Evolutionary conservation across 768 basidiomycete species (phyloP).

Genomic region (Psilocybe subaeruginosa): DNA sequence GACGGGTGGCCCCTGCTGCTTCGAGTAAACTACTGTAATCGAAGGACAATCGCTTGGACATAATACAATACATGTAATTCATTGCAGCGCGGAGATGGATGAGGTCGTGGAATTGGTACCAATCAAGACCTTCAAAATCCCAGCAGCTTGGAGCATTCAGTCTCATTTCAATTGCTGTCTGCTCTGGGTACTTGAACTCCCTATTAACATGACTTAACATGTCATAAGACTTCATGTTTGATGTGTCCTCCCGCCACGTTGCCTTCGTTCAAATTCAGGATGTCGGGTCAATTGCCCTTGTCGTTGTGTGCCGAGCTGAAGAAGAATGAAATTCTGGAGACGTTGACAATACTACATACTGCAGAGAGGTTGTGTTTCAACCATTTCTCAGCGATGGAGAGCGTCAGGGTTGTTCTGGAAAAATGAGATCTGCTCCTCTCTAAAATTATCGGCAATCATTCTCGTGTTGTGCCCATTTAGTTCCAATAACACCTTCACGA

Average conservation of each 20-base stretch:
- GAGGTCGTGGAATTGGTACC: too few relatives aligned
- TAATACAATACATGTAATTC: background rate
- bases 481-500: background rate
- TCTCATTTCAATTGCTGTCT: too few relatives aligned
- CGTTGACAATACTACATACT: background rate
- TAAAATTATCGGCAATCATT: slow-evolving; percentile 7
- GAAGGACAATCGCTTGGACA: background rate
- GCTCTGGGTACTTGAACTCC: too few relatives aligned
- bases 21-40: slow-evolving; percentile 85
- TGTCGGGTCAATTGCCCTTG: too few relatives aligned
- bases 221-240: too few relatives aligned
- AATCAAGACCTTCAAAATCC: too few relatives aligned
- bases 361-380: background rate
- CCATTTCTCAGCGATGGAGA: slow-evolving; percentile 6
- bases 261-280: too few relatives aligned
- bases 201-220: too few relatives aligned
- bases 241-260: too few relatives aligned
- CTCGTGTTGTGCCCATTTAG: slow-evolving; percentile 6
- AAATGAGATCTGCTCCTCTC: slow-evolving; percentile 8
- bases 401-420: slow-evolving; percentile 10
- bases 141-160: too few relatives aligned
- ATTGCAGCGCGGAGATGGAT: background rate
- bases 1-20: slow-evolving; percentile 87
- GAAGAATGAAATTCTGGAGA: too few relatives aligned
- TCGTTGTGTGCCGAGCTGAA: too few relatives aligned